Evolutionary conservation across 176 grass and related monocot genomes (phyloP).

Genomic region (Hsuehochloa calcarea): DNA sequence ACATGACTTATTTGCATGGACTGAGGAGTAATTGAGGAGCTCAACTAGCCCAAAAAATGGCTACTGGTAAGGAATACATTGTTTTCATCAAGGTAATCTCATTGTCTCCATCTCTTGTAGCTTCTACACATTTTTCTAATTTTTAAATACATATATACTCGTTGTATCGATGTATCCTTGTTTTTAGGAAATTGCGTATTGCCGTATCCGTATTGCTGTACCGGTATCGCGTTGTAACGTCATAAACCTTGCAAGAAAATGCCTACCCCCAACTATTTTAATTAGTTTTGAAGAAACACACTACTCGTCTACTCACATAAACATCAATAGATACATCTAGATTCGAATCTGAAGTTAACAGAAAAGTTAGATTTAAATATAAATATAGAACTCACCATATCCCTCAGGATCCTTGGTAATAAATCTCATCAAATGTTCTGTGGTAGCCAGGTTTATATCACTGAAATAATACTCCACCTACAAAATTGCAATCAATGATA

Average conservation of each 20-base stretch:
- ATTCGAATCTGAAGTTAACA: background rate
- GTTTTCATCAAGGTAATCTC: no score
- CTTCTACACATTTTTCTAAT: no score
- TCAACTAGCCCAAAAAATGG: no score
- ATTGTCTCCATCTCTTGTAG: no score
- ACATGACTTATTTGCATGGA: no score
- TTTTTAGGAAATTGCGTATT: no score
- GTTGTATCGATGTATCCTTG: no score
- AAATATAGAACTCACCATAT: slow-evolving; percentile 73
- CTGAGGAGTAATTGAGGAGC: no score
- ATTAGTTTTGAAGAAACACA: slow-evolving; percentile 1
- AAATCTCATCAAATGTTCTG: slow-evolving; percentile 96
- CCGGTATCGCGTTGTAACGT: no score
- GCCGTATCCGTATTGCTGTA: no score
- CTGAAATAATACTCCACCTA: slow-evolving; percentile 99
- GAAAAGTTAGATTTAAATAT: background rate
- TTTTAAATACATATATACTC: no score
- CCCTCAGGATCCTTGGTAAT: slow-evolving; percentile 85
- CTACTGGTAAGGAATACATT: no score
- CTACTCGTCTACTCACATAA: background rate
- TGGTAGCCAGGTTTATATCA: slow-evolving; percentile 87
- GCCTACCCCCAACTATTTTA: background rate
- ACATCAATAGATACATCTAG: slow-evolving; percentile 3
- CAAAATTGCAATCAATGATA: slow-evolving; percentile 23
- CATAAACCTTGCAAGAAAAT: background rate